These are phyloP conservation scores for Lichtheimia ornata DNA, from an alignment of 371 early-diverging fungal species.

Conservation along the genomic window DNA sequence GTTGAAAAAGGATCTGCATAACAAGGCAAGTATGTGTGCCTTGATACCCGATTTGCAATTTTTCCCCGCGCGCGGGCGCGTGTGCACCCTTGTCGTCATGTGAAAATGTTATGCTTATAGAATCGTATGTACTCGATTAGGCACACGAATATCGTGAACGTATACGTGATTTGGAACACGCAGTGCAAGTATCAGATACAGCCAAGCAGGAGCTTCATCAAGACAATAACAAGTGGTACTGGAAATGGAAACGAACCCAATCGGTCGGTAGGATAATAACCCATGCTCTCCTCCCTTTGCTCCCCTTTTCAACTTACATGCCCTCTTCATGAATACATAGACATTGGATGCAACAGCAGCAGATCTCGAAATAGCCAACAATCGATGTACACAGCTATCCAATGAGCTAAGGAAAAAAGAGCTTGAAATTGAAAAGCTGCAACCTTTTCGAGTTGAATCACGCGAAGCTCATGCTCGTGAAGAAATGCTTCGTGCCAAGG, in stretches of 20 bases:
- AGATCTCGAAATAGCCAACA: slow-evolving; percentile 32
- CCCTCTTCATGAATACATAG: slow-evolving; percentile 8
- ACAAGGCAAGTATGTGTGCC: slow-evolving; percentile 26
- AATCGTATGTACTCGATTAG: slow-evolving; percentile 15
- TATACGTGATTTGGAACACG: slow-evolving; percentile 21
- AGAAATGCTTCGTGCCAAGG: slow-evolving; percentile 30
- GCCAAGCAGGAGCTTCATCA: slow-evolving; percentile 22
- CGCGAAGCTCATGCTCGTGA: slow-evolving; percentile 32
- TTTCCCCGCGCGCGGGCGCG: too few species aligned
- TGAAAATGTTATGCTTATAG: background rate
- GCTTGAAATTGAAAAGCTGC: slow-evolving; percentile 29
- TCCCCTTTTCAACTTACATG: background rate
- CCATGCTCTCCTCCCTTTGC: background rate
- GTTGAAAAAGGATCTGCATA: slow-evolving; percentile 25
- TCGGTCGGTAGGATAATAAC: slow-evolving; percentile 20
- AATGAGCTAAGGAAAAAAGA: slow-evolving; percentile 22
- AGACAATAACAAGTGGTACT: slow-evolving; percentile 22
- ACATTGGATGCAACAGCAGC: slow-evolving; percentile 31
- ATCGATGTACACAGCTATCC: slow-evolving; percentile 25
- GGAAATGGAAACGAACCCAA: slow-evolving; percentile 42
- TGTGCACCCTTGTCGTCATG: too few species aligned
- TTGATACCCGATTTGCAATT: slow-evolving; percentile 2
- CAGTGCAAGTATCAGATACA: slow-evolving; percentile 26
- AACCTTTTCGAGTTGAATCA: slow-evolving; percentile 25
- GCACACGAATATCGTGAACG: slow-evolving; percentile 27